Percentiles rank a stretch among this genome's conserved stretches.
These are phyloP conservation scores for Peziza echinospora DNA, from an alignment of 495 filamentous ascomycete genomes.

Conservation along the genomic window DNA sequence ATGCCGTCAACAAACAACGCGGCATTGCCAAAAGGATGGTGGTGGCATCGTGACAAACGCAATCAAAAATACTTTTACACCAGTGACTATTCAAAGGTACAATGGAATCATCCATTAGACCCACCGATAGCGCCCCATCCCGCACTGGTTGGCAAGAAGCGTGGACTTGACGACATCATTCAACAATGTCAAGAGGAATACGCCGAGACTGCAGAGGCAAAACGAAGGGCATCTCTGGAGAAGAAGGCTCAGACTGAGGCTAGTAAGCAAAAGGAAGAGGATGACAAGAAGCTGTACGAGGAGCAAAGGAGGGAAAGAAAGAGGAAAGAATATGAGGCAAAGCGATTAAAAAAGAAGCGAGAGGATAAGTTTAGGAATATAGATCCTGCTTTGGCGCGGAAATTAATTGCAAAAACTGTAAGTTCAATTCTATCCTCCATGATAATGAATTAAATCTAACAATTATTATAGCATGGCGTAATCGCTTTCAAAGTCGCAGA, in stretches of 20 bases:
- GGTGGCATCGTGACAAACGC: constrained; percentile 5
- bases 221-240: not conserved
- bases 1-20: not conserved
- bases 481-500: constrained; percentile 8
- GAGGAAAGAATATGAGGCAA: constrained; percentile 12
- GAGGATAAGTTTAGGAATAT: constrained; percentile 12
- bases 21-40: not conserved
- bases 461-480: constrained; percentile 17
- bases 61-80: constrained; percentile 3
- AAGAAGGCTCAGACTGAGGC: constrained; percentile 4
- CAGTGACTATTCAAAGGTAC: constrained; percentile 10
- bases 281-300: constrained; percentile 2
- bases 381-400: constrained; percentile 15
- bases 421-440: too few species aligned
- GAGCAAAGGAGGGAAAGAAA: constrained; percentile 4
- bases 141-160: constrained; percentile 8
- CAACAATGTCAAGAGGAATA: not conserved
- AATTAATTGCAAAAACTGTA: constrained; percentile 16
- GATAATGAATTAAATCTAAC: constrained; percentile 1
- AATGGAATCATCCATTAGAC: constrained; percentile 11
- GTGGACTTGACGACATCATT: not conserved
- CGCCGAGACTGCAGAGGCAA: not conserved
- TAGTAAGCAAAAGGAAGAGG: constrained; percentile 5
- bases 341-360: constrained; percentile 6
- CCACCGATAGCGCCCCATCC: constrained; percentile 6